These are phyloP conservation scores for Trichophyton equinum DNA, from an alignment of 2,329 filamentous ascomycete genomes.

Conservation along the genomic window DNA sequence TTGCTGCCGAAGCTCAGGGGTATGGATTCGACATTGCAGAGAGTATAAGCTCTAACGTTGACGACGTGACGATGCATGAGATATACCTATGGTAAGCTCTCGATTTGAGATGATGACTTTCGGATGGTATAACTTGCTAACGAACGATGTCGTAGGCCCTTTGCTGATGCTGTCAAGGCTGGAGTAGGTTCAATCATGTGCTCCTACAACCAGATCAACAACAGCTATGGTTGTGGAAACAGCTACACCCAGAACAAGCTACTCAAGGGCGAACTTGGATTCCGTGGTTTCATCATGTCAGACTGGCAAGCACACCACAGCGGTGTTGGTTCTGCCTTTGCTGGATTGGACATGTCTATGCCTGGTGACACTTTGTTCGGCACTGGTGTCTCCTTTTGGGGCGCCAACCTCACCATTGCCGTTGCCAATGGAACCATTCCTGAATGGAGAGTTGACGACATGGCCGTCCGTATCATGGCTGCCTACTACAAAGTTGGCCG, in stretches of 20 bases:
- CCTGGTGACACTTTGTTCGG: slow-evolving; percentile 70
- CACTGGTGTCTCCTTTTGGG: slow-evolving; percentile 63
- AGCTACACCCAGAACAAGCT: slow-evolving; percentile 47
- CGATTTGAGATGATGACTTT: background rate
- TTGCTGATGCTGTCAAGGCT: slow-evolving; percentile 54
- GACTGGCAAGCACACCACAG: slow-evolving; percentile 72
- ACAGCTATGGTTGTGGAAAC: slow-evolving; percentile 56
- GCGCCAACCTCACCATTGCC: slow-evolving; percentile 73
- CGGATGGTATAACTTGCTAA: too few species aligned
- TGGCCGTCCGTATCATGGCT: slow-evolving; percentile 68
- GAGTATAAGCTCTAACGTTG: slow-evolving; percentile 47
- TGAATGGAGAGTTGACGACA: slow-evolving; percentile 78
- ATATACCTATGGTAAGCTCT: slow-evolving; percentile 45
- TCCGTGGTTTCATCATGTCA: slow-evolving; percentile 55
- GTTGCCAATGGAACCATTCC: slow-evolving; percentile 83
- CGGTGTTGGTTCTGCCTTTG: slow-evolving; percentile 51
- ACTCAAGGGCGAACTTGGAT: slow-evolving; percentile 61
- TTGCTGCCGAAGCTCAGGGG: slow-evolving; percentile 44
- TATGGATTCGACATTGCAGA: slow-evolving; percentile 54
- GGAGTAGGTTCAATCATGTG: slow-evolving; percentile 59
- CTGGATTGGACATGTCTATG: slow-evolving; percentile 73
- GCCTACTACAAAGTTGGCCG: slow-evolving; percentile 53
- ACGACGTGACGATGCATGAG: slow-evolving; percentile 52
- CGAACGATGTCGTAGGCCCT: slow-evolving; percentile 38
- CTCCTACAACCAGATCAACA: slow-evolving; percentile 60